A percentile compares a stretch with the other conserved stretches of the same genome.
phyloP scores from a whole-genome alignment of 768 basidiomycete genomes.

The Ramaria rubella region DNA sequence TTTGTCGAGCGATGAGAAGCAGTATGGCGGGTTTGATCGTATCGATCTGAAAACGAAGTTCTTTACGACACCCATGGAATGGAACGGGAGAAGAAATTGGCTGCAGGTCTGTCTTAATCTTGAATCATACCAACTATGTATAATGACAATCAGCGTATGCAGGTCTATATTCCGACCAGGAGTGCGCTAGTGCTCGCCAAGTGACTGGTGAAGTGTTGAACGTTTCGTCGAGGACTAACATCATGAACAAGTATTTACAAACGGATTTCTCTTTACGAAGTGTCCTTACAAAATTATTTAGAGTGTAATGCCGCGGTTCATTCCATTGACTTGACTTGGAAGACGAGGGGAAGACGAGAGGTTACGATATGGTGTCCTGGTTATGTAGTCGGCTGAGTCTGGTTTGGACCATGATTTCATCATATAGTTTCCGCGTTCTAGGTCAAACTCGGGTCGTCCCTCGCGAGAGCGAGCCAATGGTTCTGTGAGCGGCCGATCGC shows the following conservation, averaged over 20 bases:
- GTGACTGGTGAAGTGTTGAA: too few species aligned
- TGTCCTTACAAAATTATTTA: neutral
- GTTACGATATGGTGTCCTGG: neutral
- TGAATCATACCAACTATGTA: neutral
- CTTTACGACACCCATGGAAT: slow-evolving; percentile 79
- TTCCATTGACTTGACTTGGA: neutral
- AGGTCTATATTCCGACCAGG: slow-evolving; percentile 70
- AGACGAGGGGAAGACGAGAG: neutral
- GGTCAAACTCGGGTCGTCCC: neutral
- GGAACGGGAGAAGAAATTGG: slow-evolving; percentile 92
- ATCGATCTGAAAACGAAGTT: slow-evolving; percentile 56
- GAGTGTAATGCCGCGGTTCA: neutral
- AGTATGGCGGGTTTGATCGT: slow-evolving; percentile 88
- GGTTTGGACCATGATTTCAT: neutral
- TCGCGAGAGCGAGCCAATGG: neutral
- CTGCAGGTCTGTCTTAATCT: slow-evolving; percentile 51
- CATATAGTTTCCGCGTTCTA: neutral
- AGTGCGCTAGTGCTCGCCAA: slow-evolving; percentile 61
- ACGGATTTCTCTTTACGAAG: too few species aligned
- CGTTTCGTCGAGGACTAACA: too few species aligned
- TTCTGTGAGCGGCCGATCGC: neutral
- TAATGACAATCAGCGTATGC: neutral
- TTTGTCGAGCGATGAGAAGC: slow-evolving; percentile 77
- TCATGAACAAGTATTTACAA: too few species aligned
- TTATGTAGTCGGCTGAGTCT: neutral